Base-by-base conservation (phyloP, 768 basidiomycete genomes). In the Agrocybe pediades region DNA sequence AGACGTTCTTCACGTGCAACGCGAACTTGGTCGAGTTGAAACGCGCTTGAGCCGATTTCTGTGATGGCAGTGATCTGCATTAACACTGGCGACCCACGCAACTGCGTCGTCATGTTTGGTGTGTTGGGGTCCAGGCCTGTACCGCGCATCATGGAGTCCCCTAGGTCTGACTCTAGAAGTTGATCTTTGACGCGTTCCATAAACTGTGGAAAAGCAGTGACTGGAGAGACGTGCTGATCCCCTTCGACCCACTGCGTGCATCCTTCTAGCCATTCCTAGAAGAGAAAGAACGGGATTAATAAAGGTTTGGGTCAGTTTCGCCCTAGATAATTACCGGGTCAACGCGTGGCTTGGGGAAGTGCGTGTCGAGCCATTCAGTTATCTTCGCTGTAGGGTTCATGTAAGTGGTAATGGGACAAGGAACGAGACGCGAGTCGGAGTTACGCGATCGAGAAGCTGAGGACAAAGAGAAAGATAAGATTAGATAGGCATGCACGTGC, bases 21-120 rank as follows among this genome's bases (percentile, higher is more conserved):
- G 19, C 88, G 79, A 20, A 82, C 79, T 60, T 89, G 89, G 55
- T 87, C 79, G 16, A 97, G 77, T 47, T 76, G 84, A 63, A 92
- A 90, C 0, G 95, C 95, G 59, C 93, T 93, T 41, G 81, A 73
- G 0, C 87, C 91, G 19, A 97, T 86, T 51, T 98, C 95, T 16
- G 84, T 90, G n/a, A 96, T 80, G 13, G 81, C 76, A 16, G 74
- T 70, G 23, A 97, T 80, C 62, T 97, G 88, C 9, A 95, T 87
- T 30, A 92, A 82, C 26, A 90, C 69, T 1, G 87, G 83, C 6
- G 73, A 64, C 0, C 74, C 72, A 9, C 67, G 62, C 1, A 79
- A 66, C 9, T 62, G 63, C 13, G 63, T 68, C 17, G 78, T 75
- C 21, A 71, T 67, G 6, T 69, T 57, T 11, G 68, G 56, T 44